Evolutionary conservation across 768 basidiomycete genomes (phyloP).

Genomic region (Mrakia frigida): DNA sequence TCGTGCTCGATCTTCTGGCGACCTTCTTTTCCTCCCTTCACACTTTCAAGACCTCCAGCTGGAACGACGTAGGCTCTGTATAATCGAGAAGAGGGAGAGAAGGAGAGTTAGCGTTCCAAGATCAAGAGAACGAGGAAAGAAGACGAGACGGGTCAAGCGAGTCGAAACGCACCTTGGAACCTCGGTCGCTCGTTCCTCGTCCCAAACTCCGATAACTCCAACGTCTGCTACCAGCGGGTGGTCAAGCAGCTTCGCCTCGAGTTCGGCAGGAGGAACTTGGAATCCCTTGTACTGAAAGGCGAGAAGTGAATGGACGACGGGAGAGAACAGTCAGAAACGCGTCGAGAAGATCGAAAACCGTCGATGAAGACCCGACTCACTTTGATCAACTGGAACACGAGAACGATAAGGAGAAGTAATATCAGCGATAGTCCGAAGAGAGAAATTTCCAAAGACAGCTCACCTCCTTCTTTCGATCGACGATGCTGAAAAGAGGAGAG

Average conservation of each 20-base stretch:
- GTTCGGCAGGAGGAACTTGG: slow-evolving; percentile 76
- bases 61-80: slow-evolving; percentile 46
- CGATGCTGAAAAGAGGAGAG: slow-evolving; percentile 37
- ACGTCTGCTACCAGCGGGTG: slow-evolving; percentile 72
- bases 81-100: not conserved
- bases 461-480: slow-evolving; percentile 45
- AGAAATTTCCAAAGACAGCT: not conserved
- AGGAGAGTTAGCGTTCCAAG: not conserved
- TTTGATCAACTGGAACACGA: not conserved
- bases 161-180: slow-evolving; percentile 72
- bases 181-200: slow-evolving; percentile 67
- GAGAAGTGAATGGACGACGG: not conserved
- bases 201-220: slow-evolving; percentile 72
- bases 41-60: slow-evolving; percentile 32
- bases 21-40: slow-evolving; percentile 40
- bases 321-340: not conserved
- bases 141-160: slow-evolving; percentile 42
- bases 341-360: not conserved
- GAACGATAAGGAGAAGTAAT: not conserved
- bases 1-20: slow-evolving; percentile 43
- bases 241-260: slow-evolving; percentile 67
- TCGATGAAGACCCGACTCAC: not conserved
- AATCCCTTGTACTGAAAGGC: slow-evolving; percentile 44
- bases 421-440: too few species aligned
- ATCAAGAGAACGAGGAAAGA: not conserved